A percentile compares a stretch with the other conserved stretches of the same genome.
Conservation (phyloP, 805 yeast genomes). For the Dipodascus albidus region DNA sequence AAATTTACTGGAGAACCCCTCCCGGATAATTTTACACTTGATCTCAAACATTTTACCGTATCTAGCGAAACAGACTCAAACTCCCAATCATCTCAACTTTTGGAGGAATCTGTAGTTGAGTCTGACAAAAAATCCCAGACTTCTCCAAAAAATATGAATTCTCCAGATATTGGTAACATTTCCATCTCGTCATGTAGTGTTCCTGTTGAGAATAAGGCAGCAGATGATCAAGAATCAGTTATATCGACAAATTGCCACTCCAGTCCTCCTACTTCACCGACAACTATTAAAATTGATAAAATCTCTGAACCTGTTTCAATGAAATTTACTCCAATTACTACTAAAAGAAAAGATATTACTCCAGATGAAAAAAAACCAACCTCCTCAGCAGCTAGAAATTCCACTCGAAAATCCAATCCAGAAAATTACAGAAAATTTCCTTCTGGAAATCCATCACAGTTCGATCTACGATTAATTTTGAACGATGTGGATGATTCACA, state of each 20-base stretch:
- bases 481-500: neutral
- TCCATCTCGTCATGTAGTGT: no score
- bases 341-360: neutral
- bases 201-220: neutral
- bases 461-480: neutral
- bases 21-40: no score
- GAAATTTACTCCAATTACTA: neutral
- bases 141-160: no score
- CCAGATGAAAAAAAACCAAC: neutral
- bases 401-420: neutral
- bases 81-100: no score
- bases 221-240: neutral
- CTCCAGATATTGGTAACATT: no score
- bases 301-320: neutral
- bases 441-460: neutral
- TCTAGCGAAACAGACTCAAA: no score
- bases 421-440: neutral
- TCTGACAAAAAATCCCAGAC: no score
- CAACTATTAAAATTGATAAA: neutral
- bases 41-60: no score
- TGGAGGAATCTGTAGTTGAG: no score
- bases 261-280: neutral
- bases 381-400: neutral
- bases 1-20: no score
- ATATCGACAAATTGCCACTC: neutral